Base-by-base conservation (phyloP, 2,329 filamentous ascomycete species). In the Cephalotrichum gorgonifer region DNA sequence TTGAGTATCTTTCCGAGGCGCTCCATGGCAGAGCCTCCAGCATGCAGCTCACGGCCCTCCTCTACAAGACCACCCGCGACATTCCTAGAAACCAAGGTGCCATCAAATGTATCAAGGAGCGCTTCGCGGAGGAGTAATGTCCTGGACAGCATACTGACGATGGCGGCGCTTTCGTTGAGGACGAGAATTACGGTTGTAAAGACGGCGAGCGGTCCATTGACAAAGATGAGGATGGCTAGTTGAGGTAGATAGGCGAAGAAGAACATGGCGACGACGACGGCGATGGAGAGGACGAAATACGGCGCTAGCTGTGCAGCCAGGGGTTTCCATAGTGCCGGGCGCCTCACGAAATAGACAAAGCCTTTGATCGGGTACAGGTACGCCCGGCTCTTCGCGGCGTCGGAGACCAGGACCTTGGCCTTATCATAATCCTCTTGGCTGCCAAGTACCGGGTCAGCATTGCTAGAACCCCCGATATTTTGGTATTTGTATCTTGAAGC, bases 41-140 rank as follows among this genome's bases (percentile, higher is more conserved):
- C 64, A 46, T 84, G 85, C 54, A 95, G 63, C 61, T 91, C 78
- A 46, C 90, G 77, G 15, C 89, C 87, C 52, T 84, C 78, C 11
- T 79, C 74, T 6, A 97, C 85, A 3, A 96, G 73, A 2, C 68
- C 70, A n/a, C n/a, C 8, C 0, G 69, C 69, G 27, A 72, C 67
- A 54, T 75, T 71, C 44, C 64, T 70, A 1, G 76, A 60, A 7
- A 83, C 61, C 23, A 83, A 65, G 0, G 78, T 81, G 28, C 85
- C 88, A 60, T 96, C 91, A 62, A 96, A 96, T 0, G 87, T 91
- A 63, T 96, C 89, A 25, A 93, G 73, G 30, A 96, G 72, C 0
- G 88, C 85, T 53, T 94, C 88, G 55, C 87, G 81, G 42, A 95
- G 78, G 33, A 95, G 67, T 61, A 88, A 91, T 39, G 78, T 83